Conservation (phyloP, 331 rosid species). For the Dryas integrifolia region DNA sequence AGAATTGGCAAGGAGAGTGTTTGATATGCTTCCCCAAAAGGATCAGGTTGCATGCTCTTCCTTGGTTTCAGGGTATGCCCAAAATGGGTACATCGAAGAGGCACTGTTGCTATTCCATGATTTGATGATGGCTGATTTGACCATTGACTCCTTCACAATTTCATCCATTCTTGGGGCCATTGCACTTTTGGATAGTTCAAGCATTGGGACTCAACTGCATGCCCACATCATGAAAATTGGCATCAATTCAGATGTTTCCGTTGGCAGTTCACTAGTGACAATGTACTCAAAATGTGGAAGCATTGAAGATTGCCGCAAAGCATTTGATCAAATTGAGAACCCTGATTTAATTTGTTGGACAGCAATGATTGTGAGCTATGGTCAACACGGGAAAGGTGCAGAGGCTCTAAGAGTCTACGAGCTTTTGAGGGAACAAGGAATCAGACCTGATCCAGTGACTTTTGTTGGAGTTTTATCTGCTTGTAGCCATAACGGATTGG, state of each 20-base stretch:
- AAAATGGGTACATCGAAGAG: conserved; percentile 50
- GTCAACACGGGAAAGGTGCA: conserved; percentile 68
- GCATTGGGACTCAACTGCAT: conserved; percentile 64
- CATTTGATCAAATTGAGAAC: conserved; percentile 58
- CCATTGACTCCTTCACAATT: conserved; percentile 50
- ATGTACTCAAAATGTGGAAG: conserved; percentile 79
- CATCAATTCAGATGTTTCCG: conserved; percentile 45
- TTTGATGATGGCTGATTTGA: conserved; percentile 38
- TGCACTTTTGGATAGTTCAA: conserved; percentile 43
- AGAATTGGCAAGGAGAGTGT: conserved; percentile 54
- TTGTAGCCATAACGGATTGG: conserved; percentile 67
- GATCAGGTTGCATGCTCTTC: conserved; percentile 60
- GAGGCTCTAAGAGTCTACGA: conserved; percentile 68
- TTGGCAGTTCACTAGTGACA: conserved; percentile 73
- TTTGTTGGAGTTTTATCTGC: conserved; percentile 72
- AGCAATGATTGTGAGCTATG: conserved; percentile 72
- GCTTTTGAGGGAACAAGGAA: conserved; percentile 57
- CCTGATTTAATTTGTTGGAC: conserved; percentile 75
- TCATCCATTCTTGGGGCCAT: conserved; percentile 56
- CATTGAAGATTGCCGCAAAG: conserved; percentile 59
- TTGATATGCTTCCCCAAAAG: conserved; percentile 53
- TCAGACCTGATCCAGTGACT: conserved; percentile 70
- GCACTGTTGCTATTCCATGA: conserved; percentile 45
- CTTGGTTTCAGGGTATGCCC: conserved; percentile 69
- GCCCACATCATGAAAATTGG: conserved; percentile 51